Conservation (phyloP, 2,329 filamentous ascomycete species). For the Aspergillus eucalypticola region DNA sequence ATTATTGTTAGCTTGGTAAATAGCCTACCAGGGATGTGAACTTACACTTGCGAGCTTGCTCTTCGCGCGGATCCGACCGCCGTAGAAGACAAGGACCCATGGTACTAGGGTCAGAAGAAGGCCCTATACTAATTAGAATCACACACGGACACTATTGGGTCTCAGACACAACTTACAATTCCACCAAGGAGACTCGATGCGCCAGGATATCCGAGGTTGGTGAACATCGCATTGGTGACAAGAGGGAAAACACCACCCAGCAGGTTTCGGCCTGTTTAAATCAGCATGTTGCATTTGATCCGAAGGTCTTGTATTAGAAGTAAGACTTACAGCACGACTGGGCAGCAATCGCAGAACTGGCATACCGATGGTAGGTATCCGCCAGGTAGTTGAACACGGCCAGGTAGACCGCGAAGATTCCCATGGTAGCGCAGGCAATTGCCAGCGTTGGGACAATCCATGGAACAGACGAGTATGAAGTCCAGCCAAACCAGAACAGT, state of each 20-base stretch:
- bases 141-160: not conserved
- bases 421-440: slow-evolving; percentile 74
- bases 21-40: not conserved
- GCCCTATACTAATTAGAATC: slow-evolving; percentile 38
- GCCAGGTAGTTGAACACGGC: slow-evolving; percentile 92
- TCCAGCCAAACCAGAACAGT: slow-evolving; percentile 79
- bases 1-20: not conserved
- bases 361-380: slow-evolving; percentile 82
- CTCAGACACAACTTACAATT: slow-evolving; percentile 52
- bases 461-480: slow-evolving; percentile 60
- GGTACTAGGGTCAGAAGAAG: slow-evolving; percentile 73
- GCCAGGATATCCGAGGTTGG: slow-evolving; percentile 66
- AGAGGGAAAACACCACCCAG: slow-evolving; percentile 80
- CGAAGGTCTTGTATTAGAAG: not conserved
- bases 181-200: slow-evolving; percentile 76
- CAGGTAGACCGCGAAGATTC: slow-evolving; percentile 83
- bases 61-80: slow-evolving; percentile 70
- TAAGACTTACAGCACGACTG: slow-evolving; percentile 68
- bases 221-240: slow-evolving; percentile 72
- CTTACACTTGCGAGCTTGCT: slow-evolving; percentile 71
- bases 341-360: slow-evolving; percentile 80
- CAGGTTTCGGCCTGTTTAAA: slow-evolving; percentile 63
- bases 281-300: not conserved
- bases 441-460: slow-evolving; percentile 73
- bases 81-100: slow-evolving; percentile 80